Evolutionary conservation across 176 grass and related monocot species (phyloP).

Genomic region (Avena eriantha): DNA sequence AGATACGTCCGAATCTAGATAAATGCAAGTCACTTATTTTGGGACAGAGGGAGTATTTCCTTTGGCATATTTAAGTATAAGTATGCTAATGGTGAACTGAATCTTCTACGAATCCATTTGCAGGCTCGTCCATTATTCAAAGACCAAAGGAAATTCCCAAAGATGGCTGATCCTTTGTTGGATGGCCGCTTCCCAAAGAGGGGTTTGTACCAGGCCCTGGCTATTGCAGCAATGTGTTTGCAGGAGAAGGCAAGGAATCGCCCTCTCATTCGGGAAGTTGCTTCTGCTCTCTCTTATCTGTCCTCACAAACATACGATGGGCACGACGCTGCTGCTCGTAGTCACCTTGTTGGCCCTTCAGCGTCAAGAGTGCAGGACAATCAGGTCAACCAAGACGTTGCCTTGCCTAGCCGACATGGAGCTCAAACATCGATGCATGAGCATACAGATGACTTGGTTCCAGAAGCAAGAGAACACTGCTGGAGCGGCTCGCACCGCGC

Average conservation of each 20-base stretch:
- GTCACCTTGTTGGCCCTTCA: slow-evolving; percentile 54
- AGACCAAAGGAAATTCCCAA: slow-evolving; percentile 74
- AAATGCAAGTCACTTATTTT: too few relatives aligned
- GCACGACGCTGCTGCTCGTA: background rate
- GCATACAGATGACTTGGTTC: background rate
- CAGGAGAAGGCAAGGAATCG: slow-evolving; percentile 68
- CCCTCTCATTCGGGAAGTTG: slow-evolving; percentile 67
- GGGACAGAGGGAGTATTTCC: too few relatives aligned
- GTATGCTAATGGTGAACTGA: slow-evolving; percentile 29
- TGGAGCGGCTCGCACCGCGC: slow-evolving; percentile 25
- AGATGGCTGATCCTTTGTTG: slow-evolving; percentile 76
- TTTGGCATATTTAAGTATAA: background rate
- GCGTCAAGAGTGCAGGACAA: slow-evolving; percentile 17
- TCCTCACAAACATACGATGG: slow-evolving; percentile 55
- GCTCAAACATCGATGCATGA: slow-evolving; percentile 17
- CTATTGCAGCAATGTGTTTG: slow-evolving; percentile 83
- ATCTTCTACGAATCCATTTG: slow-evolving; percentile 33
- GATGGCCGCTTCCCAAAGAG: slow-evolving; percentile 54
- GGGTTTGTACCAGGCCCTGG: slow-evolving; percentile 70
- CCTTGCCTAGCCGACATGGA: slow-evolving; percentile 14
- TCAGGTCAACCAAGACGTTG: slow-evolving; percentile 41
- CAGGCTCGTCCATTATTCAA: slow-evolving; percentile 92
- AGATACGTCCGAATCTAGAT: too few relatives aligned
- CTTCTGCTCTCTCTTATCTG: slow-evolving; percentile 70
- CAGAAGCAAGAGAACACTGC: slow-evolving; percentile 43